Conservation (phyloP, 169 alveolate genomes). For the Plasmodium knowlesi region DNA sequence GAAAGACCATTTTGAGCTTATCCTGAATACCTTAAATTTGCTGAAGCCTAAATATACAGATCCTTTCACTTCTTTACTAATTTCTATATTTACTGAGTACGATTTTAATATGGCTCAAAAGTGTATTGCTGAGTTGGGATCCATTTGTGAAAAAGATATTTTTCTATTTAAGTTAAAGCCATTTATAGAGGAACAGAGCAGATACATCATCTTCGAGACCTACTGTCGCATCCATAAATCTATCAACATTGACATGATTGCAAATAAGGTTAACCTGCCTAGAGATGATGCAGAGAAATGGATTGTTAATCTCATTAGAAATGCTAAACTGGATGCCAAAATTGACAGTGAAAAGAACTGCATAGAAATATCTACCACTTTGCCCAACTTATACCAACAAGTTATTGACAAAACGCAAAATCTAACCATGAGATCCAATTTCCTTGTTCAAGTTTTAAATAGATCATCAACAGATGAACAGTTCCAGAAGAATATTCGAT, state of each 20-base stretch:
- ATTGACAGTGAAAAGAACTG: conserved; percentile 93
- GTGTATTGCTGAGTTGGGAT: conserved; percentile 83
- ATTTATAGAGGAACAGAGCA: conserved; percentile 89
- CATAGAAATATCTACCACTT: conserved; percentile 90
- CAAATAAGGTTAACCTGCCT: conserved; percentile 89
- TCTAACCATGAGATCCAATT: conserved; percentile 85
- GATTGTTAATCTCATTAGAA: conserved; percentile 92
- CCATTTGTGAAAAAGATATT: conserved; percentile 84
- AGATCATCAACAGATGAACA: conserved; percentile 75
- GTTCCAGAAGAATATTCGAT: conserved; percentile 47
- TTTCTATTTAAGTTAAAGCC: conserved; percentile 89
- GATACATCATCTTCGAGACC: conserved; percentile 91
- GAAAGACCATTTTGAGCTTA: conserved; percentile 86
- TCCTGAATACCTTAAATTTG: conserved; percentile 81
- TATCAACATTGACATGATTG: conserved; percentile 90
- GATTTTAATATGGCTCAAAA: conserved; percentile 91
- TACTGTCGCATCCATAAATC: conserved; percentile 94
- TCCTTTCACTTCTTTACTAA: conserved; percentile 90
- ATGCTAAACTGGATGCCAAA: conserved; percentile 90
- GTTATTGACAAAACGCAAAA: conserved; percentile 90
- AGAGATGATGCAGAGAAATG: conserved; percentile 92
- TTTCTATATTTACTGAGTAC: conserved; percentile 89
- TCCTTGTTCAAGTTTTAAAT: conserved; percentile 85
- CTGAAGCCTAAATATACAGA: conserved; percentile 87
- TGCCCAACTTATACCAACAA: conserved; percentile 90